phyloP scores from a whole-genome alignment of 495 filamentous ascomycete genomes.

The Penicillium canescens region DNA sequence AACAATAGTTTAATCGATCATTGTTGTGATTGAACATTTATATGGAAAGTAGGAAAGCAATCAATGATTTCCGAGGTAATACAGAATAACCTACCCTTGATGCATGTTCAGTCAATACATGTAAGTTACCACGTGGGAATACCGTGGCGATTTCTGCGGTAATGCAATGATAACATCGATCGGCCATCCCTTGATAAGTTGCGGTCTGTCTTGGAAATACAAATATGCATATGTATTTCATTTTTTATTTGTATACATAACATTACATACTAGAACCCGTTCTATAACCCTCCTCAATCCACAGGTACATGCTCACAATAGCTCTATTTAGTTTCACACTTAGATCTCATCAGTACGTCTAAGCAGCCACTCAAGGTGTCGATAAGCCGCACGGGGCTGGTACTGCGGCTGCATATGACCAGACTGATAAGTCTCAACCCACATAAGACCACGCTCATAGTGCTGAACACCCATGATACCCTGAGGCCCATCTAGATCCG shows the following conservation, averaged over 20 bases:
- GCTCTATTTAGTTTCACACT: slow-evolving; percentile 6
- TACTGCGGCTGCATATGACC: slow-evolving; percentile 72
- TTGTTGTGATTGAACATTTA: no score
- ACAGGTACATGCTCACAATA: neutral
- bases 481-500: slow-evolving; percentile 32
- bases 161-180: no score
- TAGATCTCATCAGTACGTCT: slow-evolving; percentile 51
- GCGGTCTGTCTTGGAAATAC: no score
- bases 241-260: slow-evolving; percentile 2
- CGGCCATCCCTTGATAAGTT: no score
- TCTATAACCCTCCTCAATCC: neutral
- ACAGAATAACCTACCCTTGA: no score
- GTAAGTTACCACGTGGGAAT: no score
- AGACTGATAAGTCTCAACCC: slow-evolving; percentile 55
- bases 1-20: no score
- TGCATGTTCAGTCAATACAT: no score
- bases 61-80: no score
- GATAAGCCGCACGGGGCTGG: slow-evolving; percentile 62
- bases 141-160: no score
- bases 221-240: no score
- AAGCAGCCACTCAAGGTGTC: slow-evolving; percentile 69
- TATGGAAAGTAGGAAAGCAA: no score
- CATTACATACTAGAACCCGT: neutral
- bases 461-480: slow-evolving; percentile 65
- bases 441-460: slow-evolving; percentile 74